These are phyloP conservation scores for Blastocystis sp. DNA, from an alignment of 352 stramenopile genomes.

Conservation along the genomic window DNA sequence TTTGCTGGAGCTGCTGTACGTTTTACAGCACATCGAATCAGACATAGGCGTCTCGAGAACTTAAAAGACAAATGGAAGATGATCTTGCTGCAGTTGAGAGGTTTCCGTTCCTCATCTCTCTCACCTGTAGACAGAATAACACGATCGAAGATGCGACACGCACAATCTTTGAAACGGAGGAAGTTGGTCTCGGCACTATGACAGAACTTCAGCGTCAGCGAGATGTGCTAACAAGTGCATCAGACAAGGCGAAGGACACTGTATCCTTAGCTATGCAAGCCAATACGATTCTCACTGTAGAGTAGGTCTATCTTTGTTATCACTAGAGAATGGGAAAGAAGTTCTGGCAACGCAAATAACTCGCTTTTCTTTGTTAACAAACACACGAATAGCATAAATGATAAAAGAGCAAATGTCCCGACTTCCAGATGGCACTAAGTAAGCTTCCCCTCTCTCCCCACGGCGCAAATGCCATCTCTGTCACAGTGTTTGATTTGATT, in stretches of 20 bases:
- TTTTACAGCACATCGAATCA: not conserved
- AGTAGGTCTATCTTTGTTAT: not conserved
- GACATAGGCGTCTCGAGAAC: conserved; percentile 24
- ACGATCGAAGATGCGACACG: conserved; percentile 54
- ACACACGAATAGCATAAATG: conserved; percentile 48
- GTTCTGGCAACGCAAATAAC: conserved; percentile 56
- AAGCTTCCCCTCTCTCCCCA: not conserved
- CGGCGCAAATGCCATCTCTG: not conserved
- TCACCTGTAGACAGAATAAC: conserved; percentile 54
- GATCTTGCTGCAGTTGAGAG: conserved; percentile 20
- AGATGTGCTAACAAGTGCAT: conserved; percentile 41
- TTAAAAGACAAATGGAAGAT: conserved; percentile 58
- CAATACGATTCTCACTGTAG: conserved; percentile 43
- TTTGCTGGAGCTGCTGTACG: conserved; percentile 18
- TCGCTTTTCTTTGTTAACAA: not conserved
- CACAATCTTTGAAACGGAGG: conserved; percentile 59
- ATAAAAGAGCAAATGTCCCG: conserved; percentile 29
- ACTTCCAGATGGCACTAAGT: conserved; percentile 8
- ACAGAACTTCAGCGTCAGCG: conserved; percentile 57
- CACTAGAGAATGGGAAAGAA: conserved; percentile 60
- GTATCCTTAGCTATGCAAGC: conserved; percentile 54
- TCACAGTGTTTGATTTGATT: not conserved
- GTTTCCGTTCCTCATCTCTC: not conserved
- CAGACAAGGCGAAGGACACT: conserved; percentile 58
- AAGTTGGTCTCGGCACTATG: conserved; percentile 61